Conservation (phyloP, 2,329 filamentous ascomycete genomes). For the Ophiostoma tasmaniense region DNA sequence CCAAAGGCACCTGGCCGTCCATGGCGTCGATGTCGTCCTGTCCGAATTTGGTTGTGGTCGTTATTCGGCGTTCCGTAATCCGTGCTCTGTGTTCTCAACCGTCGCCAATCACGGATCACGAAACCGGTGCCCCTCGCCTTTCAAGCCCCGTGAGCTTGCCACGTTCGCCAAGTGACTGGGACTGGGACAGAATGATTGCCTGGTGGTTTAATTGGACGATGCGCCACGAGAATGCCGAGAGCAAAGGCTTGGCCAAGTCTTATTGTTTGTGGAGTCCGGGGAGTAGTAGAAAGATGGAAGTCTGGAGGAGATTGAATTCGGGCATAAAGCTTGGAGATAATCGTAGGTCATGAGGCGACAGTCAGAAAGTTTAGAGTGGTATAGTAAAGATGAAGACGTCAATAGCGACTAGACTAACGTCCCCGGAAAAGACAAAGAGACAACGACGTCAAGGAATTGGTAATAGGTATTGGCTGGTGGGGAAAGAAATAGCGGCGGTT, state of each 20-base stretch:
- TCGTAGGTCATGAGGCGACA: neutral
- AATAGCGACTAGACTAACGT: neutral
- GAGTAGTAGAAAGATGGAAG: no score
- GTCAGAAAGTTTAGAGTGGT: neutral
- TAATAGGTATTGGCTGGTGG: neutral
- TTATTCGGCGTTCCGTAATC: neutral
- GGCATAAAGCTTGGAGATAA: neutral
- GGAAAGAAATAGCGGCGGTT: neutral
- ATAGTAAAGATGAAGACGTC: neutral
- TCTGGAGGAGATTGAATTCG: neutral
- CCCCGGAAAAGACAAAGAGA: neutral
- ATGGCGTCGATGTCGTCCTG: neutral
- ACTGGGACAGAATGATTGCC: neutral
- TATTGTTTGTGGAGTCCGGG: neutral
- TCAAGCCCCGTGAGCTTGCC: neutral
- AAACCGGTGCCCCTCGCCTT: neutral
- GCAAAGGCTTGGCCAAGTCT: neutral
- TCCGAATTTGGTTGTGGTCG: no score
- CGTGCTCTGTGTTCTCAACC: neutral
- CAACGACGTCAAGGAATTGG: neutral
- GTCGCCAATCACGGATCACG: conserved; percentile 1
- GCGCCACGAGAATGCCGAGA: neutral
- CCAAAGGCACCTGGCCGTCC: neutral
- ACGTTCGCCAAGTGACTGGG: conserved; percentile 1
- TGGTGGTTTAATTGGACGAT: neutral